These are phyloP conservation scores for Acacia melanoxylon DNA, from an alignment of 306 rosid genomes.

Conservation along the genomic window DNA sequence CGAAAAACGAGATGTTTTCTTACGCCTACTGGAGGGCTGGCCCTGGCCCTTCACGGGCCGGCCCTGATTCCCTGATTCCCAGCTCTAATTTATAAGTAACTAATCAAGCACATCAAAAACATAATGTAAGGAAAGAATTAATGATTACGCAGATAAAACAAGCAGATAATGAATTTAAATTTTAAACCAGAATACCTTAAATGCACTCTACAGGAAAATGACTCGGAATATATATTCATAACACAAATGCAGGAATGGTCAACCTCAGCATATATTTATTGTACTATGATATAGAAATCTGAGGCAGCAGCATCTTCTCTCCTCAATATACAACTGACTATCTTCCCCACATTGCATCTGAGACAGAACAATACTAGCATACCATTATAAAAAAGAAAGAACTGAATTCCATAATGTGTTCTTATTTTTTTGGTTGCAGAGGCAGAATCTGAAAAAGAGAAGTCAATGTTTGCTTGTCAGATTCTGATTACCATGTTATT, in stretches of 20 bases:
- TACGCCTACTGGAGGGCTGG: no score
- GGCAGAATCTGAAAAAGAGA: not conserved
- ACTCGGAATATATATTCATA: not conserved
- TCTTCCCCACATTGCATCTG: not conserved
- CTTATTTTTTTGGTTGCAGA: not conserved
- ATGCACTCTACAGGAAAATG: not conserved
- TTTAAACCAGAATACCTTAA: not conserved
- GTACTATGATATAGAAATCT: not conserved
- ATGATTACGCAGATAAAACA: not conserved
- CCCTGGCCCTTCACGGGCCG: no score
- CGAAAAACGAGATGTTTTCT: no score
- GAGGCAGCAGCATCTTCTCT: constrained; percentile 1
- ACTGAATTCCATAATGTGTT: not conserved
- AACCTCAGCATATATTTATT: not conserved
- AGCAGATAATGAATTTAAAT: not conserved
- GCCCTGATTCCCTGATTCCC: no score
- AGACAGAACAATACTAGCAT: not conserved
- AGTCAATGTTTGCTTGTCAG: not conserved
- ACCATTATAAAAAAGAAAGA: not conserved
- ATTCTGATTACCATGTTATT: not conserved
- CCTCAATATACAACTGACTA: not conserved
- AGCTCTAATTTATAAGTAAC: not conserved
- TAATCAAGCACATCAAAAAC: not conserved
- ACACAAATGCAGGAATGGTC: not conserved
- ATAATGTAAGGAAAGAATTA: not conserved